Conservation (phyloP, 1,284 basidiomycete genomes). For the Spongispora temasekensis region DNA sequence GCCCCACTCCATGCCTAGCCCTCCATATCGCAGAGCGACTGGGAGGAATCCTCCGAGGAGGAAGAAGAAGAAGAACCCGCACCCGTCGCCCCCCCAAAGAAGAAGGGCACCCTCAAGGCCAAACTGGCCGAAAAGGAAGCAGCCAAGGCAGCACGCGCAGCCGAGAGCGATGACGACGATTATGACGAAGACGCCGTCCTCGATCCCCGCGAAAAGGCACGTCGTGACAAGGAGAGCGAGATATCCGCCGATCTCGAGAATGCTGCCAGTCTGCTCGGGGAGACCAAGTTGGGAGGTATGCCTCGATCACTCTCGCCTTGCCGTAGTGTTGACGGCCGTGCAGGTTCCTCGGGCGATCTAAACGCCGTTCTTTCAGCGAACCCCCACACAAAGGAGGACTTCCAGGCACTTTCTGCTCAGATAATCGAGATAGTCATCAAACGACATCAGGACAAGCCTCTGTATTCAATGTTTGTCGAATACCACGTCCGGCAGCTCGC, state of each 20-base stretch:
- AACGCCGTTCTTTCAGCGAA: constrained; percentile 70
- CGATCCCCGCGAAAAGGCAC: constrained; percentile 77
- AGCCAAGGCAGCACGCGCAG: constrained; percentile 50
- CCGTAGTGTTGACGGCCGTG: neutral
- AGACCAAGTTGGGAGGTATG: constrained; percentile 63
- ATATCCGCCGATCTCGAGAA: constrained; percentile 83
- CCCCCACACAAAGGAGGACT: constrained; percentile 86
- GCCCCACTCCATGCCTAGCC: neutral
- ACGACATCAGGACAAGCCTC: constrained; percentile 76
- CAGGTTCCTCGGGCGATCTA: constrained; percentile 68
- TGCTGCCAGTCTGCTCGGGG: constrained; percentile 79
- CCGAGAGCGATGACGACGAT: constrained; percentile 37
- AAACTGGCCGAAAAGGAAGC: constrained; percentile 91
- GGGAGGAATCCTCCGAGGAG: constrained; percentile 89
- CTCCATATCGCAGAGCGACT: constrained; percentile 69
- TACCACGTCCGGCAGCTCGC: constrained; percentile 76
- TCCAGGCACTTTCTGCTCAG: constrained; percentile 66
- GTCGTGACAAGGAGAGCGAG: constrained; percentile 76
- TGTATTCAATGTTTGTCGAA: constrained; percentile 83
- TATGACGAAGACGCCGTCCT: constrained; percentile 80
- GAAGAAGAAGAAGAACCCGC: constrained; percentile 62
- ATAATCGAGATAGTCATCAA: constrained; percentile 76
- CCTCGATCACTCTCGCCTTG: neutral
- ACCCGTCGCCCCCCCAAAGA: constrained; percentile 71
- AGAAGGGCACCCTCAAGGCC: constrained; percentile 87